phyloP scores from a whole-genome alignment of 208 protist species.

The Lotmaria passim region DNA sequence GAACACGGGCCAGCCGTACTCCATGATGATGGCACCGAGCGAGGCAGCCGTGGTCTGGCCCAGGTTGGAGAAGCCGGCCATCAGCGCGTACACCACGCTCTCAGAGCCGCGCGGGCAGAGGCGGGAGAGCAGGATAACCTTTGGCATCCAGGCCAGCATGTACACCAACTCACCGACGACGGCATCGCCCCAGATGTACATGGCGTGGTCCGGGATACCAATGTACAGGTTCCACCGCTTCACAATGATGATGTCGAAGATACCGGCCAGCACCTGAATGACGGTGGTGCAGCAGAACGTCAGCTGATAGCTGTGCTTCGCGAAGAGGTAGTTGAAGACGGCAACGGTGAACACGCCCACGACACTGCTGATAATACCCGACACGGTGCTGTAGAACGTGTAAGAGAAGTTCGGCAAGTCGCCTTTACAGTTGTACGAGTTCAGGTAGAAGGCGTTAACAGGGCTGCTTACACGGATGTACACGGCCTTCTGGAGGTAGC shows the following conservation, averaged over 20 bases:
- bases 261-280: slow-evolving; percentile 45
- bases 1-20: slow-evolving; percentile 53
- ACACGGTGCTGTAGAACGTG: slow-evolving; percentile 68
- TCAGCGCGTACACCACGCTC: slow-evolving; percentile 78
- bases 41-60: slow-evolving; percentile 49
- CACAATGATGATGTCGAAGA: slow-evolving; percentile 81
- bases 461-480: slow-evolving; percentile 53
- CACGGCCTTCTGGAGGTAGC: slow-evolving; percentile 46
- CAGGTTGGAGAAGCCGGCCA: slow-evolving; percentile 85
- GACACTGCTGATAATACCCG: slow-evolving; percentile 46
- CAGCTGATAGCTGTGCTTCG: slow-evolving; percentile 52
- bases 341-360: slow-evolving; percentile 42
- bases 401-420: slow-evolving; percentile 70
- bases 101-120: slow-evolving; percentile 84
- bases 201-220: slow-evolving; percentile 62
- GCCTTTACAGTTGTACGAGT: slow-evolving; percentile 46
- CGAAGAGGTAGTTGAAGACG: slow-evolving; percentile 65
- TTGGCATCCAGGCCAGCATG: slow-evolving; percentile 78
- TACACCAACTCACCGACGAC: slow-evolving; percentile 68
- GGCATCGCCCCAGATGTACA: slow-evolving; percentile 74
- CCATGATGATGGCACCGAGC: slow-evolving; percentile 64
- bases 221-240: slow-evolving; percentile 71
- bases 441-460: slow-evolving; percentile 54
- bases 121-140: slow-evolving; percentile 76
- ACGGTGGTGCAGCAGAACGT: slow-evolving; percentile 58